Conservation (phyloP, 257 asterid genomes). For the Nicotiana otophora region DNA sequence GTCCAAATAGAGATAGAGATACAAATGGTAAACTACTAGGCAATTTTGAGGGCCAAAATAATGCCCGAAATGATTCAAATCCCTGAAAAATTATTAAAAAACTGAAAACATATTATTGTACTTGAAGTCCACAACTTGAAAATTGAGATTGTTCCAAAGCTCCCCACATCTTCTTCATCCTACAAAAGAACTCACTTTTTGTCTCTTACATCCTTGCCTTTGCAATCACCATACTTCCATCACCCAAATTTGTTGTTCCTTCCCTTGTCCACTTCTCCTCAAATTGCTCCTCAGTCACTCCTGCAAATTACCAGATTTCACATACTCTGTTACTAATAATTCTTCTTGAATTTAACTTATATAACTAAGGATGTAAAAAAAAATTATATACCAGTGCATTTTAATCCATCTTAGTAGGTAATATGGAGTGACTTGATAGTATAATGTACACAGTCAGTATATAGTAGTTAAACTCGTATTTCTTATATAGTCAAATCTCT, state of each 20-base stretch:
- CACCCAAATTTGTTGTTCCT: constrained; percentile 47
- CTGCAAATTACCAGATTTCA: constrained; percentile 24
- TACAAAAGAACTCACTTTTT: not conserved
- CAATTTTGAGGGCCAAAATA: constrained; percentile 28
- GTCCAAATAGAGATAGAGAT: not conserved
- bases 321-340: not conserved
- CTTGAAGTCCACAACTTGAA: constrained; percentile 9
- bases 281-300: constrained; percentile 96
- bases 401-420: too few relatives aligned
- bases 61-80: constrained; percentile 19
- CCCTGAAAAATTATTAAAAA: constrained; percentile 31
- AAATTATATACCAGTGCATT: not conserved
- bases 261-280: constrained; percentile 79
- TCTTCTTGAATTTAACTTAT: not conserved
- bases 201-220: constrained; percentile 63
- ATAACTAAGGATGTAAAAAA: too few relatives aligned
- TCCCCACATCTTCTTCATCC: constrained; percentile 1
- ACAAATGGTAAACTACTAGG: not conserved
- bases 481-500: too few relatives aligned
- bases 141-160: constrained; percentile 22
- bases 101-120: constrained; percentile 18
- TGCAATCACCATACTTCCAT: constrained; percentile 64
- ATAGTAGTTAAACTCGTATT: too few relatives aligned
- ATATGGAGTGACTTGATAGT: not conserved
- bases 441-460: too few relatives aligned